Evolutionary conservation across 768 basidiomycete species (phyloP), one percentile per base, ranked within the genome.

Genomic region (Mycena latifolia): DNA sequence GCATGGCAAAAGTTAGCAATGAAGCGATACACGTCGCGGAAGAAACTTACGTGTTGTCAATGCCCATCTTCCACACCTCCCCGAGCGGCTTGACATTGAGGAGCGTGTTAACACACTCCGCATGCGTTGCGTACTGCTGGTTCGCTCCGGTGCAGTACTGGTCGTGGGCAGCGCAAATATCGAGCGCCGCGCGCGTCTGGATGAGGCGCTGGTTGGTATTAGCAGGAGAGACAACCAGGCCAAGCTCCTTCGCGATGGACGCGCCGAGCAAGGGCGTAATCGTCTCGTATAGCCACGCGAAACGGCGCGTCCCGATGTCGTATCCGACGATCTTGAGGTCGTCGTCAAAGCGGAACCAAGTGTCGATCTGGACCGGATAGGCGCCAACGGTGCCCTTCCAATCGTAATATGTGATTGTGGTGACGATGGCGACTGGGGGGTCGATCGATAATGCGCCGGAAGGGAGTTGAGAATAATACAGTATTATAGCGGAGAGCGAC

Each of bases 321-420:
- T 55, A 55, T 28, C 55, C 55, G 28, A 55, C 31, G 55, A 46
- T 43, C 55, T 57, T 46, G 43, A 57, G 55, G 27, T 57, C 31
- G 45, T 57, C 55, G 29, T 57, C 45, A 28, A 46, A 57, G 45
- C 55, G 55, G 55, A 57, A 57, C 55, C 55, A 57, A 17, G 43
- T 57, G 55, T 57, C 55, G 28, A 57, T 28, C 29, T 57, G 55
- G 11, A 57, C n/a, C 11, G 55, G 55, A 22, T 31, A 22, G 28
- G 46, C 45, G 22, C 55, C 55, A 43, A 57, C 33, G 14, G 46
- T 43, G 45, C 55, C 43, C 55, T 57, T 57, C 55, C 55, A 57
- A 29, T 57, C 55, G 45, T 57, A 57, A 15, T 57, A 46, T 4
- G 55, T 43, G 55, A 57, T 29, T 3, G 55, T 43, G 22, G 55